Evolutionary conservation across 495 filamentous ascomycete species (phyloP).

Genomic region (Echria macrotheca): DNA sequence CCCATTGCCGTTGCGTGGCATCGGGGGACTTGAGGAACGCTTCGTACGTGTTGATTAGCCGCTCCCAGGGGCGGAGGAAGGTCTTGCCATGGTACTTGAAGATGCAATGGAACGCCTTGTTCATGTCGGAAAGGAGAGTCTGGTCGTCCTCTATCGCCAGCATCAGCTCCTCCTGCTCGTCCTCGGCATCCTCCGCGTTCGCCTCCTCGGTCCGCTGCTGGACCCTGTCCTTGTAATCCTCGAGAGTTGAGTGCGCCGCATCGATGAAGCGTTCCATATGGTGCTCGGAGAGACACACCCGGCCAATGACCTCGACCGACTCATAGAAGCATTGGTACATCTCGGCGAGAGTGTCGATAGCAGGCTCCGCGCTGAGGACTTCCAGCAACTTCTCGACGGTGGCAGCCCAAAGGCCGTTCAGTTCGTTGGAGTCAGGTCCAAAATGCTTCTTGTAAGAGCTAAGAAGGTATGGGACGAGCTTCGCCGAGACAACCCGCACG

Average conservation of each 20-base stretch:
- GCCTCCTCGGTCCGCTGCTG: constrained; percentile 68
- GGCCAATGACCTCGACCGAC: constrained; percentile 88
- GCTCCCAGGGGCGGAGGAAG: constrained; percentile 86
- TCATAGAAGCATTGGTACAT: constrained; percentile 99
- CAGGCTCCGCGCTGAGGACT: constrained; percentile 89
- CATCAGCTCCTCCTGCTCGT: constrained; percentile 72
- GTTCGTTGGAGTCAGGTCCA: constrained; percentile 66
- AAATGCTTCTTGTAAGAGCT: constrained; percentile 90
- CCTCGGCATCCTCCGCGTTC: constrained; percentile 67
- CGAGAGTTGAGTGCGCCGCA: constrained; percentile 71
- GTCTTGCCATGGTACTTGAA: constrained; percentile 87
- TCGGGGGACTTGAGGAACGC: constrained; percentile 77
- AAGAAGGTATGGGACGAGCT: constrained; percentile 88
- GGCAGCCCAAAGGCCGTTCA: constrained; percentile 73
- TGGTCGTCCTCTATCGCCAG: constrained; percentile 98
- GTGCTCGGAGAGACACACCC: constrained; percentile 65
- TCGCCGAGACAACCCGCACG: constrained; percentile 90
- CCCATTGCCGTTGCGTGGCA: constrained; percentile 95
- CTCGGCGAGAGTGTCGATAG: constrained; percentile 92
- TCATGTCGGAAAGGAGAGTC: constrained; percentile 96
- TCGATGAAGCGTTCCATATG: constrained; percentile 86
- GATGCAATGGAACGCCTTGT: constrained; percentile 98
- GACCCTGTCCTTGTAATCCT: constrained; percentile 87
- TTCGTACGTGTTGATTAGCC: constrained; percentile 76
- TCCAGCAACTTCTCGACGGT: constrained; percentile 90